A percentile compares a stretch with the other conserved stretches of the same genome.
Conservation (phyloP, 2,329 filamentous ascomycete species). For the Myriangium duriaei region DNA sequence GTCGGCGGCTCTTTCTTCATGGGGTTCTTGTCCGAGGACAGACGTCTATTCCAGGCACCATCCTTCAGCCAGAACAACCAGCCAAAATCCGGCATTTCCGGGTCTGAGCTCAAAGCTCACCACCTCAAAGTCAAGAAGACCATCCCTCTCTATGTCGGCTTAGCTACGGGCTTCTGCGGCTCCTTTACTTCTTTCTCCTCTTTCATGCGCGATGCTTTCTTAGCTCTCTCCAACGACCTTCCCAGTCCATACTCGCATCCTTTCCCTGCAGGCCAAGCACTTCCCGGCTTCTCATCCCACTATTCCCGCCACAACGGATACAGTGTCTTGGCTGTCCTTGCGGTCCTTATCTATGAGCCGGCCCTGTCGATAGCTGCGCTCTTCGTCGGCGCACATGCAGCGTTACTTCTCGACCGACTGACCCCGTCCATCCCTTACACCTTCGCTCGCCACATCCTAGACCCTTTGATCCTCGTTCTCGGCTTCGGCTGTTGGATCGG, state of each 20-base stretch:
- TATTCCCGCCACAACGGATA: slow-evolving; percentile 56
- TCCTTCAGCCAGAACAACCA: slow-evolving; percentile 35
- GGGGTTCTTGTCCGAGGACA: slow-evolving; percentile 75
- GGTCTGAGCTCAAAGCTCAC: slow-evolving; percentile 17
- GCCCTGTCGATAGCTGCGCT: slow-evolving; percentile 58
- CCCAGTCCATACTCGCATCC: slow-evolving; percentile 37
- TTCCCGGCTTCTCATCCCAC: slow-evolving; percentile 21
- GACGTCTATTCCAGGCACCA: slow-evolving; percentile 58
- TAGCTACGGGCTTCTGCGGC: slow-evolving; percentile 78
- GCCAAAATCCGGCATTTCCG: slow-evolving; percentile 25
- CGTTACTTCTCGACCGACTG: slow-evolving; percentile 45
- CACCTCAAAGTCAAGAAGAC: slow-evolving; percentile 58
- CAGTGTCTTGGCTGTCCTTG: slow-evolving; percentile 69
- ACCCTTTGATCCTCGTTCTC: slow-evolving; percentile 51
- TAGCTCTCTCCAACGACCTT: slow-evolving; percentile 66
- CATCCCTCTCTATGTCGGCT: slow-evolving; percentile 75
- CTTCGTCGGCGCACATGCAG: slow-evolving; percentile 61
- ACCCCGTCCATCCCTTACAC: slow-evolving; percentile 49
- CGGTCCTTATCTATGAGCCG: slow-evolving; percentile 60
- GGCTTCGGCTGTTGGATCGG: slow-evolving; percentile 68
- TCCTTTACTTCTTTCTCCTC: slow-evolving; percentile 84
- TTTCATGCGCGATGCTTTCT: slow-evolving; percentile 68
- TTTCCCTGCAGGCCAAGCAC: slow-evolving; percentile 11
- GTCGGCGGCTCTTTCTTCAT: slow-evolving; percentile 69
- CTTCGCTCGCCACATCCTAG: slow-evolving; percentile 47